Evolutionary conservation across 495 filamentous ascomycete genomes (phyloP).

Genomic region (Niebla homalea): DNA sequence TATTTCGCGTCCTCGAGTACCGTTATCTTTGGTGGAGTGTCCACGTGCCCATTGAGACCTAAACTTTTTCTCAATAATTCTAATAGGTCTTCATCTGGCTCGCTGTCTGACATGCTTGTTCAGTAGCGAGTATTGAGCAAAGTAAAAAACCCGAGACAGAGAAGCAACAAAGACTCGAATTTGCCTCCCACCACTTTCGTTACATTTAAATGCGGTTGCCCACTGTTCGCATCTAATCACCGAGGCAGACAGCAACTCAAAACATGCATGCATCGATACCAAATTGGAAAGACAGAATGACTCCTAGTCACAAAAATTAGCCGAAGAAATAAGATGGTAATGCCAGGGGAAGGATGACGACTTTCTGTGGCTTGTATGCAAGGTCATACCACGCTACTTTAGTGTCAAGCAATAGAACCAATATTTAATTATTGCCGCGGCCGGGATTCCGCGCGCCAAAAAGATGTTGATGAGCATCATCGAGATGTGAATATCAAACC

Average conservation of each 20-base stretch:
- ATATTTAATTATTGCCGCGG: background rate
- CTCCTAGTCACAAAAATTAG: too few species aligned
- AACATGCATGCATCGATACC: too few species aligned
- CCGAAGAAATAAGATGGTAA: too few species aligned
- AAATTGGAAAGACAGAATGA: too few species aligned
- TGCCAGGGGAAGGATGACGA: background rate
- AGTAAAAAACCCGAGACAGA: too few species aligned
- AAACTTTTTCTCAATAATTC: constrained; percentile 75
- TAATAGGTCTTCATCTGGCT: constrained; percentile 76
- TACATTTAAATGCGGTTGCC: too few species aligned
- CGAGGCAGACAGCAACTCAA: too few species aligned
- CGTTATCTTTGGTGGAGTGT: constrained; percentile 54
- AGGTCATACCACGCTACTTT: background rate
- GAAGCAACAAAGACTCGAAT: too few species aligned
- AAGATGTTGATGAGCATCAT: background rate
- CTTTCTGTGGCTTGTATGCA: background rate
- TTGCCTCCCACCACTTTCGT: too few species aligned
- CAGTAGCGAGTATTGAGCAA: background rate
- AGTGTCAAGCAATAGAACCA: background rate
- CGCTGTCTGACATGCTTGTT: constrained; percentile 66
- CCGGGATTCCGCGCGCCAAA: background rate
- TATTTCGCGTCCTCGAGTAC: constrained; percentile 74
- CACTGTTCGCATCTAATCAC: too few species aligned
- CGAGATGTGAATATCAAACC: background rate
- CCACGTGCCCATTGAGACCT: constrained; percentile 39